These are phyloP conservation scores for Pezicula carpinea DNA, from an alignment of 2,329 filamentous ascomycete species.

Conservation along the genomic window DNA sequence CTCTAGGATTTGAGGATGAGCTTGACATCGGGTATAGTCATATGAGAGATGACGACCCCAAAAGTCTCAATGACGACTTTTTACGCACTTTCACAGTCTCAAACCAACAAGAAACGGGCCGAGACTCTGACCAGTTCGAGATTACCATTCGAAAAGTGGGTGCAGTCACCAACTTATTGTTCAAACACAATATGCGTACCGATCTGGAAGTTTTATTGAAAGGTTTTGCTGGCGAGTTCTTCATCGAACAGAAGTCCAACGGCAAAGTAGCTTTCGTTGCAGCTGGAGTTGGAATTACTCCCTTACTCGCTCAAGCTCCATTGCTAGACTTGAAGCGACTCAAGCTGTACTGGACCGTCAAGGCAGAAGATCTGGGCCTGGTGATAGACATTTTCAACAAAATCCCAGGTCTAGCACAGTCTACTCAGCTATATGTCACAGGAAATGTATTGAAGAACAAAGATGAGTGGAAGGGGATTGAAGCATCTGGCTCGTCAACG, in stretches of 20 bases:
- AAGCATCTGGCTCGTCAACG: slow-evolving; percentile 28
- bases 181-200: slow-evolving; percentile 46
- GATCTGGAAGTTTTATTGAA: slow-evolving; percentile 62
- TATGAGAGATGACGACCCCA: slow-evolving; percentile 78
- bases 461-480: slow-evolving; percentile 24
- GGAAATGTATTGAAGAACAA: slow-evolving; percentile 30
- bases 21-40: slow-evolving; percentile 73
- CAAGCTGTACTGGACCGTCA: slow-evolving; percentile 64
- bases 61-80: slow-evolving; percentile 78
- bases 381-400: slow-evolving; percentile 53
- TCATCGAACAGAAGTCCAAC: slow-evolving; percentile 29
- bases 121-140: slow-evolving; percentile 45
- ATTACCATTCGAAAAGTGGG: slow-evolving; percentile 70
- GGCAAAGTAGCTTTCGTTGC: slow-evolving; percentile 57
- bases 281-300: slow-evolving; percentile 80
- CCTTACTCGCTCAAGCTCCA: slow-evolving; percentile 65
- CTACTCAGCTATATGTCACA: slow-evolving; percentile 63
- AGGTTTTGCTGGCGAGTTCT: slow-evolving; percentile 68
- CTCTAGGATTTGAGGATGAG: slow-evolving; percentile 65
- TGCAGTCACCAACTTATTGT: slow-evolving; percentile 61
- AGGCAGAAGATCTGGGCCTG: slow-evolving; percentile 55
- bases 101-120: slow-evolving; percentile 32
- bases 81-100: slow-evolving; percentile 80
- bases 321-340: slow-evolving; percentile 44
- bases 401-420: slow-evolving; percentile 44